Base-by-base conservation (phyloP, 139 green algal genomes). In the Nannochloris sp. region DNA sequence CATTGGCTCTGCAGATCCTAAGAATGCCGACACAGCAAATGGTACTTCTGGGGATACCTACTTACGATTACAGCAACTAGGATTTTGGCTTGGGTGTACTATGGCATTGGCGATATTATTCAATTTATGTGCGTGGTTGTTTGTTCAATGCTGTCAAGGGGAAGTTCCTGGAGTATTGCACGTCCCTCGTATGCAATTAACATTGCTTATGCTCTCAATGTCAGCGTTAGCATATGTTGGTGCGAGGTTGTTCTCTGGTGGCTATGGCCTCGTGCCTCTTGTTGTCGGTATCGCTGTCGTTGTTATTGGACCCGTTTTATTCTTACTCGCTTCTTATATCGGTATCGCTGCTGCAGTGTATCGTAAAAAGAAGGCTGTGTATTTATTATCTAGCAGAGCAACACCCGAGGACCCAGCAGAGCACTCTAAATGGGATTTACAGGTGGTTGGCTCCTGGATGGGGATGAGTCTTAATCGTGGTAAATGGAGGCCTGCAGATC, bases 401-500 rank as follows among this genome's bases (percentile, higher is more conserved):
- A 5, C 36, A 32, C 14, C 35, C 19, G 12, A 48, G 14, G 34
- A 57, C 7, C n/a, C 13, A 4, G 14, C 13, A 12, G 34, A 53
- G n/a, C 12, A 24, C 14, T 46, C 59, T 6, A 53, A 57, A 4
- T 65, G 59, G 59, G 59, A 65, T n/a, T 38, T 46, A 23, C n/a
- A 27, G 7, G 34, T 65, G 1, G 38, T 65, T n/a, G 39, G 29
- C 23, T 15, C 6, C 25, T 65, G 59, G 59, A 65, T 65, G 59
- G 59, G 59, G 24, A 65, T 65, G 59, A 65, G 59, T 36, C 13
- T 65, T 6, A 65, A 65, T 37, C 14, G 59, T 15, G 59, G 59
- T 8, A 65, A 65, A 37, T 65, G 59, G 59, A 54, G 34, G 27
- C 12, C 34, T 36, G 13, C 59, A 25, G 59, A 65, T 19, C 34